A percentile compares a stretch with the other conserved stretches of the same genome.
These are phyloP conservation scores for Cicer chorassanicum DNA, from an alignment of 306 rosid species.

Conservation along the genomic window DNA sequence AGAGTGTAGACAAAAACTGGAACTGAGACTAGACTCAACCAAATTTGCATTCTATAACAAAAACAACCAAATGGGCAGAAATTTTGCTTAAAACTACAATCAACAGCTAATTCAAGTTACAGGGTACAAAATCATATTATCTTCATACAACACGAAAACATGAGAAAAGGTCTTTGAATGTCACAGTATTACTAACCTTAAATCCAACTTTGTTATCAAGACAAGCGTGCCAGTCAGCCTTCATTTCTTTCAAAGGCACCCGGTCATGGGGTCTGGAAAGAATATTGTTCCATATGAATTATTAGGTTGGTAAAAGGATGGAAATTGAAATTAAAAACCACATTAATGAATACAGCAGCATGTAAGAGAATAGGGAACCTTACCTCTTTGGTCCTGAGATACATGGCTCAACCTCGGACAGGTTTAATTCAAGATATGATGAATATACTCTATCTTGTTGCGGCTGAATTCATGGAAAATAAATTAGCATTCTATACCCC, in stretches of 20 bases:
- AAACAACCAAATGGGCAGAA: constrained; percentile 1
- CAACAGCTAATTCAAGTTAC: constrained; percentile 18
- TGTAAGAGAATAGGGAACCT: constrained; percentile 22
- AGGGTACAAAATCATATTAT: background rate
- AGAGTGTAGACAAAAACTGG: constrained; percentile 18
- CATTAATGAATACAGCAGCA: constrained; percentile 7
- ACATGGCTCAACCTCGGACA: constrained; percentile 82
- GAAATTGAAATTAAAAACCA: constrained; percentile 23
- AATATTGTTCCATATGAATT: constrained; percentile 27
- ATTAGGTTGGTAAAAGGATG: background rate
- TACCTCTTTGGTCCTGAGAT: constrained; percentile 97
- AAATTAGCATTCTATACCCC: constrained; percentile 45
- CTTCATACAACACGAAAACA: constrained; percentile 27
- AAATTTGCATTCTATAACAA: constrained; percentile 21
- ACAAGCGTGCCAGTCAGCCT: constrained; percentile 90
- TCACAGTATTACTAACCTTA: constrained; percentile 63
- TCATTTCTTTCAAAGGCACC: constrained; percentile 85
- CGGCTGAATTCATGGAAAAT: constrained; percentile 60
- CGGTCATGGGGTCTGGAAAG: constrained; percentile 86
- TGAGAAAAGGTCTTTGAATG: background rate
- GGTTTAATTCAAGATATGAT: constrained; percentile 85
- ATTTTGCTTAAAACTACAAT: constrained; percentile 15
- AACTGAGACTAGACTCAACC: constrained; percentile 30
- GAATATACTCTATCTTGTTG: constrained; percentile 91
- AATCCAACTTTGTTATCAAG: constrained; percentile 95